Evolutionary conservation across 805 yeast species (phyloP).

Genomic region (Nakazawaea pomicola): DNA sequence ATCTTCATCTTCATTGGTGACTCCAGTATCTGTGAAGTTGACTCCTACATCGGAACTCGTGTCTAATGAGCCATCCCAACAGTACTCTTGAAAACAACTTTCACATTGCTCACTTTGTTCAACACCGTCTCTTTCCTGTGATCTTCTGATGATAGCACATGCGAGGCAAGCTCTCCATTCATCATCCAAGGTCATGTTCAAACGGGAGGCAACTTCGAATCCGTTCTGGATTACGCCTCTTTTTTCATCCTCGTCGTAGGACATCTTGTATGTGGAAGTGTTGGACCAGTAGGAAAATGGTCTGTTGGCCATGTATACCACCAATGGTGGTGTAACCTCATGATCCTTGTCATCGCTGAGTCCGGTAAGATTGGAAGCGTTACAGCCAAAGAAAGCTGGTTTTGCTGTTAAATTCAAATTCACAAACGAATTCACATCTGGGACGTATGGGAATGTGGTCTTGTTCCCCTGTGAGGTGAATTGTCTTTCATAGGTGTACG

Average conservation of each 20-base stretch:
- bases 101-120: slow-evolving; percentile 67
- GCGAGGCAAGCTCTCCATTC: slow-evolving; percentile 74
- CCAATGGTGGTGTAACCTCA: slow-evolving; percentile 56
- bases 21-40: slow-evolving; percentile 36
- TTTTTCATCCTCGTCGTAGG: slow-evolving; percentile 54
- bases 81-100: slow-evolving; percentile 63
- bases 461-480: slow-evolving; percentile 46
- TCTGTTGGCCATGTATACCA: slow-evolving; percentile 73
- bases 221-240: slow-evolving; percentile 66
- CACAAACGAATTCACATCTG: slow-evolving; percentile 58
- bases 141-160: slow-evolving; percentile 78
- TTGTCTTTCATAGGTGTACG: slow-evolving; percentile 45
- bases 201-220: slow-evolving; percentile 60
- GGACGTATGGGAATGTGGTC: slow-evolving; percentile 76
- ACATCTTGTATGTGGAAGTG: slow-evolving; percentile 66
- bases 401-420: slow-evolving; percentile 54
- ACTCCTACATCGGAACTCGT: slow-evolving; percentile 15
- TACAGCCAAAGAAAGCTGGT: slow-evolving; percentile 85
- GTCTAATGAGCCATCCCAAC: slow-evolving; percentile 59
- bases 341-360: slow-evolving; percentile 35
- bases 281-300: slow-evolving; percentile 64
- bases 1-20: slow-evolving; percentile 25
- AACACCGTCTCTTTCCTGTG: slow-evolving; percentile 60
- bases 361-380: slow-evolving; percentile 46
- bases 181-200: slow-evolving; percentile 60